A percentile compares a stretch with the other conserved stretches of the same genome.
Conservation (phyloP, 768 basidiomycete species). For the Nidula microcarpa region DNA sequence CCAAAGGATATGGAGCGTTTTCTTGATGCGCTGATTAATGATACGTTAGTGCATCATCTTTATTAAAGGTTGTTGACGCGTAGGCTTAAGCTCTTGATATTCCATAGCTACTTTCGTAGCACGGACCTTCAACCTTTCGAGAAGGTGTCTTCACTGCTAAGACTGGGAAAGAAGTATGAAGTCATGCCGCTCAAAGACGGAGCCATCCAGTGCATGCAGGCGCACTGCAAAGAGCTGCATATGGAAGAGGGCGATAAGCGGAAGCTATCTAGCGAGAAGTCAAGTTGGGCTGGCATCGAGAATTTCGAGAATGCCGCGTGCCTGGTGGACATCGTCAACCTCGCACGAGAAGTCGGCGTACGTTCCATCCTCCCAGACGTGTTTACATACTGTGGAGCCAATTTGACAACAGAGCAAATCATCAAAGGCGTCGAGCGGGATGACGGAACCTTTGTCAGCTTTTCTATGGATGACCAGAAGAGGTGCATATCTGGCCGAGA, state of each 20-base stretch:
- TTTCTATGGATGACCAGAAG: not conserved
- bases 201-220: not conserved
- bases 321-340: not conserved
- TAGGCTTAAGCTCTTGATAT: not conserved
- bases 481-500: not conserved
- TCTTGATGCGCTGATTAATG: not conserved
- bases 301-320: not conserved
- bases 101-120: not conserved
- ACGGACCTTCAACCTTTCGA: not conserved
- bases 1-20: not conserved
- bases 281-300: not conserved
- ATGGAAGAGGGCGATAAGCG: not conserved
- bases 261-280: no score
- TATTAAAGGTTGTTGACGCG: not conserved
- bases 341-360: not conserved
- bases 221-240: not conserved
- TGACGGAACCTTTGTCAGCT: not conserved
- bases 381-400: not conserved
- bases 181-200: not conserved
- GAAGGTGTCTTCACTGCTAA: not conserved
- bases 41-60: not conserved
- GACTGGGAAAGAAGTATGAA: not conserved
- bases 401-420: not conserved
- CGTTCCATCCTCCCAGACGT: not conserved
- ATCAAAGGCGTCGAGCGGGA: not conserved